Evolutionary conservation across 495 filamentous ascomycete species (phyloP).

Genomic region (Massariosphaeria phaeospora): DNA sequence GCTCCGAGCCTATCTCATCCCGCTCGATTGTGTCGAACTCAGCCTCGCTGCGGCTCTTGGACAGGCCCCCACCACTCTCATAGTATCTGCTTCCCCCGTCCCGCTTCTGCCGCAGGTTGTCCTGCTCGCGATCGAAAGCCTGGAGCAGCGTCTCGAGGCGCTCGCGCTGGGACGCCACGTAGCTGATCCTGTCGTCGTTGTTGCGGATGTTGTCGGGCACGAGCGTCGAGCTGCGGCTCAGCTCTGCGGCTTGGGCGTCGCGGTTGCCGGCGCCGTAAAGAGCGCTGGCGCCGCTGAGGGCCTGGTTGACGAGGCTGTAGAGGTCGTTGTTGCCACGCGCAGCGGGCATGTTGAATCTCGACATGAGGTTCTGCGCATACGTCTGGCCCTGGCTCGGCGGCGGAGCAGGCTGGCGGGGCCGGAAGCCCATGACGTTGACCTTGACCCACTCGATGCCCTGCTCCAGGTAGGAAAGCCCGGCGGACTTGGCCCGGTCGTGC

Average conservation of each 20-base stretch:
- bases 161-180: constrained; percentile 69
- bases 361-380: constrained; percentile 76
- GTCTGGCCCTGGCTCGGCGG: constrained; percentile 49
- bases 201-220: constrained; percentile 61
- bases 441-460: constrained; percentile 68
- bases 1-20: constrained; percentile 51
- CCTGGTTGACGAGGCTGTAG: constrained; percentile 70
- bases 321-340: constrained; percentile 61
- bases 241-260: constrained; percentile 50
- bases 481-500: constrained; percentile 72
- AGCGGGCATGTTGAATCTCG: constrained; percentile 76
- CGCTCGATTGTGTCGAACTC: constrained; percentile 80
- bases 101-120: constrained; percentile 39
- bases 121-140: constrained; percentile 70
- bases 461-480: constrained; percentile 78
- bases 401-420: constrained; percentile 50
- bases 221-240: constrained; percentile 56
- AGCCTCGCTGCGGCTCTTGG: constrained; percentile 66
- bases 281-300: constrained; percentile 51
- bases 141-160: constrained; percentile 63
- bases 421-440: constrained; percentile 66
- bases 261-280: constrained; percentile 41
- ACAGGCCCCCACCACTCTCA: constrained; percentile 49
- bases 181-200: constrained; percentile 59
- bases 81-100: constrained; percentile 25